phyloP scores from a whole-genome alignment of 2,329 filamentous ascomycete species.

The Phyllosticta citribraziliensis region DNA sequence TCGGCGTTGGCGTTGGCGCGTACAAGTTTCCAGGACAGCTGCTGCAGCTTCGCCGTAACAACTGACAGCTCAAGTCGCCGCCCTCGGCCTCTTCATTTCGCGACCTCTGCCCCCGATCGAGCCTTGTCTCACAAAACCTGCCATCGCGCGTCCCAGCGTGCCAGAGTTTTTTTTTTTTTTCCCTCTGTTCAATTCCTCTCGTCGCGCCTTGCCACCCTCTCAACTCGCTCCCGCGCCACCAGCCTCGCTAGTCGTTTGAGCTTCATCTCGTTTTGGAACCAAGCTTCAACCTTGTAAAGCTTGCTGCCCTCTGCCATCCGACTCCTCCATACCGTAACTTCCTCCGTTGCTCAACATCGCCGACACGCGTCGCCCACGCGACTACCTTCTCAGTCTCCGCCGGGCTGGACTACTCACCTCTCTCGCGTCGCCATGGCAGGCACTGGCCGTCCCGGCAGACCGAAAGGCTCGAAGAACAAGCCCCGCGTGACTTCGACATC shows the following conservation, averaged over 20 bases:
- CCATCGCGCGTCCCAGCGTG: background rate
- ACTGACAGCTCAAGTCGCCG: background rate
- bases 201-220: background rate
- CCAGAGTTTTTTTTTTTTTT: background rate
- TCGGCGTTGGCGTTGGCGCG: no score
- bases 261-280: background rate
- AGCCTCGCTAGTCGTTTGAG: background rate
- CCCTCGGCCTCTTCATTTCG: background rate
- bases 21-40: background rate
- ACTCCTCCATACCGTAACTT: background rate
- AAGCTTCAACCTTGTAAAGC: background rate
- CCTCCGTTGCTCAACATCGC: background rate
- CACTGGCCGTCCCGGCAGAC: background rate
- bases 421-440: background rate
- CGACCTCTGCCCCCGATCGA: background rate
- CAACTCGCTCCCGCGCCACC: background rate
- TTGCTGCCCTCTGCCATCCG: background rate
- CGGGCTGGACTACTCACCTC: background rate
- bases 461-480: background rate
- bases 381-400: background rate
- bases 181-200: background rate
- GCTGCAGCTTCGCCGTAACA: background rate
- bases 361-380: background rate
- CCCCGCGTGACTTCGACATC: background rate
- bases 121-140: background rate